These are phyloP conservation scores for Candida coquimbonensis DNA, from an alignment of 805 yeast species.

Conservation along the genomic window DNA sequence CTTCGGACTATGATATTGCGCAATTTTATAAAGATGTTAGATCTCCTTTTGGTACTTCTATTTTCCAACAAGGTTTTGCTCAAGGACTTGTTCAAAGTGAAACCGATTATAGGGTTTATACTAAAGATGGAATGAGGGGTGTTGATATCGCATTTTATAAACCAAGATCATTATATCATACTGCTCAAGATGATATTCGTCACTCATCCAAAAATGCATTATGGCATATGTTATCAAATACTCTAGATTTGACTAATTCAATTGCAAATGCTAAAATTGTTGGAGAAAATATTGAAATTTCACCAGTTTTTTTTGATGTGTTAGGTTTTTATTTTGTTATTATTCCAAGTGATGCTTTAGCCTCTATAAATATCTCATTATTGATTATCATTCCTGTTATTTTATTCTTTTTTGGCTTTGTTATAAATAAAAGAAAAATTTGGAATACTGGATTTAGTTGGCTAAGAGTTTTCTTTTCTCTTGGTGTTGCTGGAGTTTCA, in stretches of 20 bases:
- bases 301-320: slow-evolving; percentile 62
- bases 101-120: slow-evolving; percentile 78
- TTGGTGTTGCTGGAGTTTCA: slow-evolving; percentile 36
- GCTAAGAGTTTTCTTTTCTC: slow-evolving; percentile 55
- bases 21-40: slow-evolving; percentile 47
- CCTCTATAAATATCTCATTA: slow-evolving; percentile 44
- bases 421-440: slow-evolving; percentile 39
- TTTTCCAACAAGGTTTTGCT: slow-evolving; percentile 81
- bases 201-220: slow-evolving; percentile 61
- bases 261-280: slow-evolving; percentile 36
- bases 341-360: slow-evolving; percentile 43
- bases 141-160: slow-evolving; percentile 84
- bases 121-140: slow-evolving; percentile 66
- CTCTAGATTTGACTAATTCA: slow-evolving; percentile 51
- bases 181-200: slow-evolving; percentile 60
- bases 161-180: slow-evolving; percentile 81
- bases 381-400: slow-evolving; percentile 51
- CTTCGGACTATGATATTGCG: slow-evolving; percentile 71
- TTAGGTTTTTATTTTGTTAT: slow-evolving; percentile 49
- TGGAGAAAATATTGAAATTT: slow-evolving; percentile 25
- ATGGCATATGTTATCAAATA: slow-evolving; percentile 76
- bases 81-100: slow-evolving; percentile 66
- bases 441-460: slow-evolving; percentile 43
- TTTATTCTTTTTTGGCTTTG: slow-evolving; percentile 38
- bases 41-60: slow-evolving; percentile 69